Conservation (phyloP, 352 stramenopile genomes). For the Lagenidium giganteum region DNA sequence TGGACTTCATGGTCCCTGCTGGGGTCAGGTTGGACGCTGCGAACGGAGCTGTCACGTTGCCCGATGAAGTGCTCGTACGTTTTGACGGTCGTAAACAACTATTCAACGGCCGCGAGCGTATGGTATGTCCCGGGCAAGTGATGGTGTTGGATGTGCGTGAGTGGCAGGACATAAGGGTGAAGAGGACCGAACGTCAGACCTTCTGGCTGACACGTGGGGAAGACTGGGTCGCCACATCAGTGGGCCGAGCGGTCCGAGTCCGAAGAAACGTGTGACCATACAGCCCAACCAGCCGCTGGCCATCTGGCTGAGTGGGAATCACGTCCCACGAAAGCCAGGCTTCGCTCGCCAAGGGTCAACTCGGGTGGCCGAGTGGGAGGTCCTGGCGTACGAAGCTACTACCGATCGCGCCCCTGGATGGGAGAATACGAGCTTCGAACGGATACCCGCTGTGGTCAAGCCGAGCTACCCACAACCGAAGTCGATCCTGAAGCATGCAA, state of each 20-base stretch:
- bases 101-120: neutral
- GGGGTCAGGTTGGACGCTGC: too few relatives aligned
- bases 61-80: too few relatives aligned
- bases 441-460: neutral
- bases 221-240: neutral
- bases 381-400: neutral
- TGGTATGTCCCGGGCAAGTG: neutral
- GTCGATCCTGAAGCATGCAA: slow-evolving; percentile 1
- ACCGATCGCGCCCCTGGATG: neutral
- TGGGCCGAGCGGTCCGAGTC: neutral
- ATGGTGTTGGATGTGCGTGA: neutral
- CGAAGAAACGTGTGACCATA: neutral
- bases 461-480: neutral
- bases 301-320: neutral
- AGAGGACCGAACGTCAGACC: neutral
- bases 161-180: neutral
- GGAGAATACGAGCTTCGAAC: neutral
- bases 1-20: too few relatives aligned
- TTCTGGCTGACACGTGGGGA: neutral
- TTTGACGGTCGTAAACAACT: slow-evolving; percentile 1
- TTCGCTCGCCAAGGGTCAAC: neutral
- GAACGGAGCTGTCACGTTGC: too few relatives aligned
- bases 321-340: neutral
- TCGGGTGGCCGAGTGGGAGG: neutral
- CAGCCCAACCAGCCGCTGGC: neutral